Evolutionary conservation across 805 yeast species (phyloP).

Genomic region (Komagataella populi): DNA sequence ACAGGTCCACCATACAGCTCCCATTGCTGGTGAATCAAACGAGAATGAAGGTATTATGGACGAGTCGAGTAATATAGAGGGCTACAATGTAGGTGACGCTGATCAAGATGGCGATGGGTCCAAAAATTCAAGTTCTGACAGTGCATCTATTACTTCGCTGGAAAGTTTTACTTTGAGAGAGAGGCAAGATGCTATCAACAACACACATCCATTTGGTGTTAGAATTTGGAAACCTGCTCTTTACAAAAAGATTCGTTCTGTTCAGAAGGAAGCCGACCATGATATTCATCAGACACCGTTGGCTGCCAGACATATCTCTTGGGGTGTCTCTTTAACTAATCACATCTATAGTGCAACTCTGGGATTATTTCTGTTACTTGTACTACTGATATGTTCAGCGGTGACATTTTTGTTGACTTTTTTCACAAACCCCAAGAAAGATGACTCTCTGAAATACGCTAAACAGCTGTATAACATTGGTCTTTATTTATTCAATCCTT

Average conservation of each 20-base stretch:
- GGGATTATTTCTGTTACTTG: conserved; percentile 46
- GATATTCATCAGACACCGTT: conserved; percentile 73
- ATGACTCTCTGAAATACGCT: conserved; percentile 48
- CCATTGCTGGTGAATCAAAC: neutral
- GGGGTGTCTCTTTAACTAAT: conserved; percentile 58
- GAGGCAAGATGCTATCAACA: conserved; percentile 91
- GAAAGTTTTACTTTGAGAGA: conserved; percentile 85
- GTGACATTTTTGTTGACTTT: conserved; percentile 27
- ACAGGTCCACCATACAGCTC: neutral
- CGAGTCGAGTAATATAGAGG: conserved; percentile 6
- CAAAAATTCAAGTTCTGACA: conserved; percentile 19
- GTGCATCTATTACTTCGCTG: conserved; percentile 28
- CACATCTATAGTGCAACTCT: conserved; percentile 59
- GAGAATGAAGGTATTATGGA: conserved; percentile 1
- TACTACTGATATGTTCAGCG: conserved; percentile 38
- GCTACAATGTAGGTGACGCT: conserved; percentile 7
- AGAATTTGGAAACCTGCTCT: conserved; percentile 98
- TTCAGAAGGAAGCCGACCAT: conserved; percentile 79
- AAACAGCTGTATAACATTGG: conserved; percentile 48
- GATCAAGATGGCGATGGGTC: conserved; percentile 5
- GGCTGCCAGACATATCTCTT: conserved; percentile 35
- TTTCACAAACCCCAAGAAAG: conserved; percentile 26
- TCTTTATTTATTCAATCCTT: conserved; percentile 67
- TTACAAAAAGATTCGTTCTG: conserved; percentile 85
- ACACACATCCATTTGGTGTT: conserved; percentile 96